Base-by-base conservation (phyloP, 805 yeast genomes). In the Metschnikowia picachoensis region DNA sequence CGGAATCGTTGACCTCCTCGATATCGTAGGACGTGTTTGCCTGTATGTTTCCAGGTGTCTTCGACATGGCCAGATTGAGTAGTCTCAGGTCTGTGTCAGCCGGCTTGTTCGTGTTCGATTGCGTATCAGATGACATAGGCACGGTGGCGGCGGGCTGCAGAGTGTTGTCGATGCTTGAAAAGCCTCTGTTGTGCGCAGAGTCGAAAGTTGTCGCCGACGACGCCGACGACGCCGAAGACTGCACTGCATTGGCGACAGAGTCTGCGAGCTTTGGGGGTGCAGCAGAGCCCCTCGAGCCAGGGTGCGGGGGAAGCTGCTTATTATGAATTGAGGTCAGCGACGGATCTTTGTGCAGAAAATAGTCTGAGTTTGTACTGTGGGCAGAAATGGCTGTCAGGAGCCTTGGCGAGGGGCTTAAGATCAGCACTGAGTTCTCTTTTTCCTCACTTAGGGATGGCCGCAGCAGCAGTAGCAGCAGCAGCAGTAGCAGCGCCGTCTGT, bases 321-420 rank as follows among this genome's bases (percentile, higher is more conserved):
- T 44, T 40, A 39, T 44, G 43, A 16, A 50, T 15, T 11, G 43
- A 41, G 12, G 50, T 13, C 49, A 48, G 51, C 35, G 53, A 50
- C 30, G 40, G 33, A 35, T 39, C 42, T 15, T 43, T 37, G 27
- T 33, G 49, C 41, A 37, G 35, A 25, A 41, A 44, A 4, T 46
- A 17, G 20, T 29, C 34, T 15, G 30, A 41, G 34, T 9, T 38
- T 11, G 27, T 16, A n/a, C 12, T 40, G 39, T 25, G 48, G 12
- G 33, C 33, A 11, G 25, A 25, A 8, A 16, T 9, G 97, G 55
- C 98, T 97, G 64, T 92, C 97, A 30, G 97, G 97, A 17, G 97
- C 97, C 56, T 90, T 90, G 13, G 97, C 88, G 62, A 90, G 92
- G 56, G 97, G 97, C 60, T 91, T 5, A 25, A 8, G 4, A n/a